A percentile compares a stretch with the other conserved stretches of the same genome.
phyloP scores from a whole-genome alignment of 441 rosid genomes.

The Pelargonium myrrhifolium region DNA sequence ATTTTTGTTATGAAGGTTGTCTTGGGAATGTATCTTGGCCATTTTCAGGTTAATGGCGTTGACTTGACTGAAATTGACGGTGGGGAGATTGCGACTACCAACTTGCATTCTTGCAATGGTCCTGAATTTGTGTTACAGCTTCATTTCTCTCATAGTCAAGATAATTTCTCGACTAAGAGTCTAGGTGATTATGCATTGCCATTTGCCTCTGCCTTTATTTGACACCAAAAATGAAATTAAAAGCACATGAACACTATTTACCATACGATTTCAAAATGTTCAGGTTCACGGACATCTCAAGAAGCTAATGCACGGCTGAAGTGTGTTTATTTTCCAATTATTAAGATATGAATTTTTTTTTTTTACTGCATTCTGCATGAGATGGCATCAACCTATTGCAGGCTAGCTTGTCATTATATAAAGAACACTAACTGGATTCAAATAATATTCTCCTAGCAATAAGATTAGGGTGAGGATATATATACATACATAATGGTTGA shows the following conservation, averaged over 20 bases:
- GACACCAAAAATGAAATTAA: background rate
- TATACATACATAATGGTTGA: background rate
- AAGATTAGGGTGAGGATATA: background rate
- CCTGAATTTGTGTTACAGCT: constrained; percentile 47
- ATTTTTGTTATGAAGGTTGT: constrained; percentile 7
- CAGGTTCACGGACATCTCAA: constrained; percentile 28
- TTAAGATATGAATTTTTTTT: constrained; percentile 32
- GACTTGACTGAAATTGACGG: constrained; percentile 57
- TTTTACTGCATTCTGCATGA: background rate
- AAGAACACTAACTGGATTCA: background rate
- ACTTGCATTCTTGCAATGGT: constrained; percentile 59
- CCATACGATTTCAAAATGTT: constrained; percentile 15
- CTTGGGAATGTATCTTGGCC: background rate
- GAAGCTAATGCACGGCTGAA: constrained; percentile 66
- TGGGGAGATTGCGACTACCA: constrained; percentile 59
- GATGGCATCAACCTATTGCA: background rate
- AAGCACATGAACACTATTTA: background rate
- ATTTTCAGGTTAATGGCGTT: constrained; percentile 47
- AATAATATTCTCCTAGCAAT: background rate
- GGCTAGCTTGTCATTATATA: background rate
- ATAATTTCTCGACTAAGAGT: constrained; percentile 7
- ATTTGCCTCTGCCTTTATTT: background rate
- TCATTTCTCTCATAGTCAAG: constrained; percentile 26
- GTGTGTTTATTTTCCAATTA: constrained; percentile 61
- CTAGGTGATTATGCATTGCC: constrained; percentile 17